These are phyloP conservation scores for Lactarius deliciosus DNA, from an alignment of 768 basidiomycete genomes.

Conservation along the genomic window DNA sequence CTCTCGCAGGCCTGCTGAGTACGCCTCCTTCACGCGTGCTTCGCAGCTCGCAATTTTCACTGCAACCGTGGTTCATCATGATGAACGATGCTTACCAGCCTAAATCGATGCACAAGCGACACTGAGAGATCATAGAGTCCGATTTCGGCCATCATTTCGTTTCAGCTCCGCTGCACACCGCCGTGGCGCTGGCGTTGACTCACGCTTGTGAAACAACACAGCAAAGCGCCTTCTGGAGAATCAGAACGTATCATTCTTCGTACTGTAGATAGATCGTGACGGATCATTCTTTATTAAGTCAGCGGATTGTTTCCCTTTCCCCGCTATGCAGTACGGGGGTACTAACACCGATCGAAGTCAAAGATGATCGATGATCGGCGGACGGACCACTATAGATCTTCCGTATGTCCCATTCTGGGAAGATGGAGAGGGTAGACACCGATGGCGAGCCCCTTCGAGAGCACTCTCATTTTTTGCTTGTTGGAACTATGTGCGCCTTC, in stretches of 20 bases:
- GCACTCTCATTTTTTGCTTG: neutral
- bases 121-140: neutral
- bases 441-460: neutral
- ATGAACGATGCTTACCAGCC: neutral
- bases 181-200: neutral
- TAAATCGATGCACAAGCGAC: too few relatives aligned
- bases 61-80: neutral
- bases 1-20: neutral
- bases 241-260: neutral
- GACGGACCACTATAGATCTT: neutral
- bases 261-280: neutral
- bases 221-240: neutral
- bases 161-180: neutral
- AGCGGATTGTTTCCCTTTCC: neutral
- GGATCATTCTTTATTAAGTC: neutral
- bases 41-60: neutral
- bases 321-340: neutral
- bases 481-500: neutral
- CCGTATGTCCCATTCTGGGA: neutral
- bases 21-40: neutral
- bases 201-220: neutral
- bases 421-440: neutral
- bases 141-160: neutral
- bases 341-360: neutral
- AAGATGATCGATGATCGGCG: neutral